These are phyloP conservation scores for Fusarium xylarioides DNA, from an alignment of 2,329 filamentous ascomycete genomes.

Conservation along the genomic window DNA sequence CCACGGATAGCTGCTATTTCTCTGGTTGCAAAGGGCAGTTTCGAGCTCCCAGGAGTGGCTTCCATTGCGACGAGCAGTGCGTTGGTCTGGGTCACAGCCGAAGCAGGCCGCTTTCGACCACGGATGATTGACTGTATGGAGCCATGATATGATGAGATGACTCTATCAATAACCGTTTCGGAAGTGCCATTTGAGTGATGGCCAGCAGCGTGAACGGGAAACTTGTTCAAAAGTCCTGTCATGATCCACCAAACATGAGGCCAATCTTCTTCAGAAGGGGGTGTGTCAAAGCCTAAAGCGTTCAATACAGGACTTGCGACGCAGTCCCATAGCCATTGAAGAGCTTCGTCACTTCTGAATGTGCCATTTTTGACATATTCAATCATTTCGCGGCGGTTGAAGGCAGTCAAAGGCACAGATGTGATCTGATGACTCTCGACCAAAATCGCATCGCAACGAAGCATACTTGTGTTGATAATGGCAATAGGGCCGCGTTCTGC, in stretches of 20 bases:
- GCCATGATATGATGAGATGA: neutral
- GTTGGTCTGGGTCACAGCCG: neutral
- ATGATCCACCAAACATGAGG: neutral
- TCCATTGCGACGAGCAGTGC: neutral
- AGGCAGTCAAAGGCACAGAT: neutral
- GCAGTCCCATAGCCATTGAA: neutral
- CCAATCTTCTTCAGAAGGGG: neutral
- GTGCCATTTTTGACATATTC: neutral
- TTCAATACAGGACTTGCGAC: neutral
- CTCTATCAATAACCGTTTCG: neutral
- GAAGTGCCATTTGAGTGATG: neutral
- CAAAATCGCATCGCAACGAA: neutral
- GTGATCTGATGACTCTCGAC: neutral
- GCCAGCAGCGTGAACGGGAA: neutral
- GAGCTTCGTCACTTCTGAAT: neutral
- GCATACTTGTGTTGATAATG: neutral
- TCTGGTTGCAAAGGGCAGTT: neutral
- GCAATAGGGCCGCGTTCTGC: accelerated
- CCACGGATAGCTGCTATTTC: neutral
- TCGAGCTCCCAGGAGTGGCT: neutral
- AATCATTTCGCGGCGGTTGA: neutral
- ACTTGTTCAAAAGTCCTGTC: neutral
- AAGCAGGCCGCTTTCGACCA: neutral
- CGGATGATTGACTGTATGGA: neutral
- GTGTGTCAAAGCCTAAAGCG: neutral